Percentiles rank a stretch among this genome's conserved stretches.
Evolutionary conservation across 2,329 filamentous ascomycete genomes (phyloP).

Genomic region (Aspergillus sp.): DNA sequence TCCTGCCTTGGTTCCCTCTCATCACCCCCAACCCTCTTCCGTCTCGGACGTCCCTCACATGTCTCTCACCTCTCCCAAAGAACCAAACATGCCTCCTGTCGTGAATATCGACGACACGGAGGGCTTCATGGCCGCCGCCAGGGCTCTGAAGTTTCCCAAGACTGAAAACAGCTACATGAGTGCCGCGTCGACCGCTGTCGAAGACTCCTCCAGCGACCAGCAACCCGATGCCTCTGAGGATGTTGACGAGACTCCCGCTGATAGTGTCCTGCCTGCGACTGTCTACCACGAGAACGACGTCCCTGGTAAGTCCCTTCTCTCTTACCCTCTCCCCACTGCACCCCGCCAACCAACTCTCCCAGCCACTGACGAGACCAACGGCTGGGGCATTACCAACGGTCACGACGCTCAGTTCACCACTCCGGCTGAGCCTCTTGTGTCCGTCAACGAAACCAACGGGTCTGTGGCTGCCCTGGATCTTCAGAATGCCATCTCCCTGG

Average conservation of each 20-base stretch:
- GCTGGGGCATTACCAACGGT: not conserved
- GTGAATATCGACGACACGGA: slow-evolving; percentile 25
- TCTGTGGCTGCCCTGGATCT: not conserved
- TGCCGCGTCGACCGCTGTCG: not conserved
- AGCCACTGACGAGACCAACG: not conserved
- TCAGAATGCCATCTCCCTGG: slow-evolving; percentile 1
- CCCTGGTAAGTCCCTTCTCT: slow-evolving; percentile 1
- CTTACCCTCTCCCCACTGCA: not conserved
- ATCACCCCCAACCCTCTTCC: not conserved
- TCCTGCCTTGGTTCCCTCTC: not conserved
- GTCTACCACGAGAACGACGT: not conserved
- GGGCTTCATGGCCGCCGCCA: slow-evolving; percentile 27
- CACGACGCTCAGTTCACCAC: no score
- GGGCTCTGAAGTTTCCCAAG: slow-evolving; percentile 12
- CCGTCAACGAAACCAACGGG: not conserved
- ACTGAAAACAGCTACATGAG: slow-evolving; percentile 5
- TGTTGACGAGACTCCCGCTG: not conserved
- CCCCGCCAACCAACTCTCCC: not conserved
- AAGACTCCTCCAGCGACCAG: not conserved
- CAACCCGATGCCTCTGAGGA: not conserved
- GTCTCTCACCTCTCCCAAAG: no score
- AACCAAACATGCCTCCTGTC: slow-evolving; percentile 7
- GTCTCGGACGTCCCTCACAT: not conserved
- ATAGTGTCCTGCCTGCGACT: not conserved
- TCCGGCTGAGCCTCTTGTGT: not conserved